A percentile compares a stretch with the other conserved stretches of the same genome.
These are phyloP conservation scores for Phytopythium chamaehyphon DNA, from an alignment of 352 stramenopile species.

Conservation along the genomic window DNA sequence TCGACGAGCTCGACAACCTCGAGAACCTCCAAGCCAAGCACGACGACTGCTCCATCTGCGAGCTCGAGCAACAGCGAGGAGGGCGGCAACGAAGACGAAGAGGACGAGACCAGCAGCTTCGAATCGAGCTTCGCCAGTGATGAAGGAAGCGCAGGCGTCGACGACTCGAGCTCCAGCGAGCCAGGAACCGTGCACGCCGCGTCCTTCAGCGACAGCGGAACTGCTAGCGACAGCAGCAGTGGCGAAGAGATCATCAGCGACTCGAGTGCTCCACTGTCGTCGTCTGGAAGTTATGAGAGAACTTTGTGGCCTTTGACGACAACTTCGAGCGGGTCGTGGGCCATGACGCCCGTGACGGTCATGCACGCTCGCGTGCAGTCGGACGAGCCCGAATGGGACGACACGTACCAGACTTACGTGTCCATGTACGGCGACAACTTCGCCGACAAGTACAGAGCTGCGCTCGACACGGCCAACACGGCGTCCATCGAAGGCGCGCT, in stretches of 20 bases:
- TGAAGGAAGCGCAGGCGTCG: background rate
- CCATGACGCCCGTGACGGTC: conserved; percentile 47
- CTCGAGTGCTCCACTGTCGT: background rate
- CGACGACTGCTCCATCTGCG: too few species aligned
- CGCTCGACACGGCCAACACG: conserved; percentile 38
- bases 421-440: conserved; percentile 33
- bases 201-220: conserved; percentile 3
- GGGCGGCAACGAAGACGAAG: too few species aligned
- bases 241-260: too few species aligned
- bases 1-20: too few species aligned
- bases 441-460: conserved; percentile 23
- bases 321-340: conserved; percentile 7
- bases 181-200: conserved; percentile 5
- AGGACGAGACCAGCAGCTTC: too few species aligned
- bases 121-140: background rate
- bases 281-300: too few species aligned
- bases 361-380: conserved; percentile 60
- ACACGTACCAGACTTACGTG: conserved; percentile 27
- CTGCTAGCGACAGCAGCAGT: too few species aligned
- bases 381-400: conserved; percentile 51
- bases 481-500: conserved; percentile 42
- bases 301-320: too few species aligned
- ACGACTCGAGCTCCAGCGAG: background rate
- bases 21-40: too few species aligned
- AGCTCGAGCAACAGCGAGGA: too few species aligned